Evolutionary conservation across 2,329 filamentous ascomycete genomes (phyloP).

Genomic region (Rhytidhysteron rufulum): DNA sequence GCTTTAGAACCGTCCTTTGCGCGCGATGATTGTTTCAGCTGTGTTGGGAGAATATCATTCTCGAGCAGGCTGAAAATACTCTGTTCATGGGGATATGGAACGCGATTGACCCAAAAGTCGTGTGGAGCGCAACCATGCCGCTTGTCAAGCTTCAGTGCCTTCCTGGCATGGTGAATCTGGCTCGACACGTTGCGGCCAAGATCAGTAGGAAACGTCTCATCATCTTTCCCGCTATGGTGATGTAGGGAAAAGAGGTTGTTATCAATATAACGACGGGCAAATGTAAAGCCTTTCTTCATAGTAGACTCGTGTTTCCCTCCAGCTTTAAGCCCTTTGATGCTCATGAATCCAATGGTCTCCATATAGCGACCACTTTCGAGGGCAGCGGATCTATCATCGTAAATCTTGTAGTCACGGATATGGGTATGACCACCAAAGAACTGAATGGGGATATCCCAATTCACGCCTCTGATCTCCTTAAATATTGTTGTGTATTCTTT

Average conservation of each 20-base stretch:
- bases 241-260: slow-evolving; percentile 85
- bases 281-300: slow-evolving; percentile 47
- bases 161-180: slow-evolving; percentile 66
- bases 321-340: slow-evolving; percentile 63
- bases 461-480: slow-evolving; percentile 69
- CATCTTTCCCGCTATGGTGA: slow-evolving; percentile 72
- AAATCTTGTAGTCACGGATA: slow-evolving; percentile 77
- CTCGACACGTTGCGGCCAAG: slow-evolving; percentile 68
- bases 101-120: slow-evolving; percentile 76
- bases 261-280: slow-evolving; percentile 82
- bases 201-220: slow-evolving; percentile 69
- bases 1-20: slow-evolving; percentile 54
- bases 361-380: slow-evolving; percentile 88
- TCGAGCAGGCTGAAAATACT: slow-evolving; percentile 83
- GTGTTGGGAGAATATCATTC: slow-evolving; percentile 66
- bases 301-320: slow-evolving; percentile 20
- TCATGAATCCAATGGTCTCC: slow-evolving; percentile 94
- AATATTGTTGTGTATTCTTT: slow-evolving; percentile 75
- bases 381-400: slow-evolving; percentile 73
- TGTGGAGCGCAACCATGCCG: slow-evolving; percentile 79
- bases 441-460: slow-evolving; percentile 80
- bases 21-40: slow-evolving; percentile 48
- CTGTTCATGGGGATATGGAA: slow-evolving; percentile 65
- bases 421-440: slow-evolving; percentile 92
- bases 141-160: slow-evolving; percentile 67